A percentile compares a stretch with the other conserved stretches of the same genome.
Evolutionary conservation across 495 filamentous ascomycete genomes (phyloP).

Genomic region (Pyronema domesticum): DNA sequence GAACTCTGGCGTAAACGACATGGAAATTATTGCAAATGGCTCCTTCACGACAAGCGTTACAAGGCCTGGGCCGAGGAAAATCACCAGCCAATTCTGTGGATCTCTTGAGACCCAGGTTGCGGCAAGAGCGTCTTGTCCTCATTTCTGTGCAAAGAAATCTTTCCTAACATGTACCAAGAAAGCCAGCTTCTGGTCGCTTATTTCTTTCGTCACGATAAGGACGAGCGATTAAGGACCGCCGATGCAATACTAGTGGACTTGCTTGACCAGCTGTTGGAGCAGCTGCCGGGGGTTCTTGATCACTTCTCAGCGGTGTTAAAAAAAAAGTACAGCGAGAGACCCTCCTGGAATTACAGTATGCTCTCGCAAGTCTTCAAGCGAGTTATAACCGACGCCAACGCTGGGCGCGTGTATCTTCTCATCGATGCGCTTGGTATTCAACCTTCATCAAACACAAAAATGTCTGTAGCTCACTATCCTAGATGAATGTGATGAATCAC

Average conservation of each 20-base stretch:
- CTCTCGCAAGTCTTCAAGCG: slow-evolving; percentile 6
- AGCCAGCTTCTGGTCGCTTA: background rate
- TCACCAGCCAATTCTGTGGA: slow-evolving; percentile 1
- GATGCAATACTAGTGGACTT: background rate
- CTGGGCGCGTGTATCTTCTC: slow-evolving; percentile 4
- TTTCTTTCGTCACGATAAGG: slow-evolving; percentile 12
- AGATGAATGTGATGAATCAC: slow-evolving; percentile 10
- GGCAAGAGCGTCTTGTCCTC: slow-evolving; percentile 9
- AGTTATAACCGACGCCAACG: background rate
- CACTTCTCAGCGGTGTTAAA: background rate
- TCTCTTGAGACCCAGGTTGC: slow-evolving; percentile 5
- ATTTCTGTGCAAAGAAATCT: slow-evolving; percentile 2
- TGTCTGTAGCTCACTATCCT: background rate
- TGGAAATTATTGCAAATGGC: slow-evolving; percentile 26
- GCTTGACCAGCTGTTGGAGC: background rate
- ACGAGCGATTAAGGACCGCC: slow-evolving; percentile 5
- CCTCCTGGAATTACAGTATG: slow-evolving; percentile 1
- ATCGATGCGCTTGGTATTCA: slow-evolving; percentile 10
- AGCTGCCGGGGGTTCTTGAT: background rate
- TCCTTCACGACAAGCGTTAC: slow-evolving; percentile 25
- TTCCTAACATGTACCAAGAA: background rate
- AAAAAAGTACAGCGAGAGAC: too few relatives aligned
- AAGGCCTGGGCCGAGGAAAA: background rate
- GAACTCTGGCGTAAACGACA: slow-evolving; percentile 16
- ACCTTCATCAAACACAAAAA: background rate